Evolutionary conservation across 2,329 filamentous ascomycete genomes (phyloP).

Genomic region (Cercospora nicotianae): DNA sequence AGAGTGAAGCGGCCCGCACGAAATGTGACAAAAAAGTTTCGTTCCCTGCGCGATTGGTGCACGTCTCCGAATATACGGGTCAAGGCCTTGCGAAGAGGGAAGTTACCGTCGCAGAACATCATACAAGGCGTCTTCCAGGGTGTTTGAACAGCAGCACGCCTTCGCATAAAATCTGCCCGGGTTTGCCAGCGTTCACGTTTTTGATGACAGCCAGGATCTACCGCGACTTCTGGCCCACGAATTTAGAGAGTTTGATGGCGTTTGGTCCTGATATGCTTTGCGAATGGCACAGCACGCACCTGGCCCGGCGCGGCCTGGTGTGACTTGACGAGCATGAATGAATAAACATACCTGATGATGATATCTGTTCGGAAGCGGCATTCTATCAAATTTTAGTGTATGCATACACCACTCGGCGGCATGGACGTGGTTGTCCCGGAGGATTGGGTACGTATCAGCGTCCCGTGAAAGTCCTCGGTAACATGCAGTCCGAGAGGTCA

Average conservation of each 20-base stretch:
- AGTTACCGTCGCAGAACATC: background rate
- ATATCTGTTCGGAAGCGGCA: background rate
- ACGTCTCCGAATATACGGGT: background rate
- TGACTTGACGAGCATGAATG: slow-evolving; percentile 13
- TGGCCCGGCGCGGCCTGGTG: background rate
- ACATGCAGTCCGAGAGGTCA: background rate
- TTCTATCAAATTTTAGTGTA: slow-evolving; percentile 2
- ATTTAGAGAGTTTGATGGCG: slow-evolving; percentile 6
- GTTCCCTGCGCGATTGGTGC: background rate
- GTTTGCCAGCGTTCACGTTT: slow-evolving; percentile 12
- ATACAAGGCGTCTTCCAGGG: background rate
- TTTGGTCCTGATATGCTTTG: background rate
- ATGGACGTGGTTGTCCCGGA: slow-evolving; percentile 1
- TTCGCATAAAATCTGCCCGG: background rate
- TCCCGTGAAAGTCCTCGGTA: slow-evolving; percentile 1
- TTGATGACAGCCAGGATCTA: slow-evolving; percentile 1
- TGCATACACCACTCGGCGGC: slow-evolving; percentile 3
- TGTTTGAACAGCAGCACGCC: background rate
- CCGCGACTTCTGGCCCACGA: background rate
- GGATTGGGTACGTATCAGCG: slow-evolving; percentile 14
- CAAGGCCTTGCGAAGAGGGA: background rate
- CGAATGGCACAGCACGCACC: slow-evolving; percentile 8
- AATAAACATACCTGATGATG: slow-evolving; percentile 6
- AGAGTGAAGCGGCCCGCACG: slow-evolving; percentile 13
- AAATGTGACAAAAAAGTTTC: background rate